A percentile compares a stretch with the other conserved stretches of the same genome.
phyloP scores from a whole-genome alignment of 2,329 filamentous ascomycete genomes.

The Penicillium freii region DNA sequence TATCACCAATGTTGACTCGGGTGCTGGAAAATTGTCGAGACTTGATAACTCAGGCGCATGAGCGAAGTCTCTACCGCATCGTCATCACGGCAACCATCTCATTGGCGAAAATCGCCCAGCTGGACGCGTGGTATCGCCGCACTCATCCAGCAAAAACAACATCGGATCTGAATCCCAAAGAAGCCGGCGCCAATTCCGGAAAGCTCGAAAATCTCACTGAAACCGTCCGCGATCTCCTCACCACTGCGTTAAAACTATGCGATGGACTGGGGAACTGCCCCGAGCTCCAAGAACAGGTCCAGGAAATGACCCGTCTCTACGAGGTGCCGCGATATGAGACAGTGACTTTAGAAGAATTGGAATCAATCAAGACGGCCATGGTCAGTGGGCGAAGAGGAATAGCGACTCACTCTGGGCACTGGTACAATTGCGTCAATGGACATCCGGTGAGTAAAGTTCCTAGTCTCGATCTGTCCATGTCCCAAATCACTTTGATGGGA shows the following conservation, averaged over 20 bases:
- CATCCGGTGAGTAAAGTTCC: conserved; percentile 14
- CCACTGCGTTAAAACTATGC: conserved; percentile 1
- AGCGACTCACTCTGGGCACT: conserved; percentile 15
- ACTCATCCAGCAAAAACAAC: background rate
- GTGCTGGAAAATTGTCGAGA: too few relatives aligned
- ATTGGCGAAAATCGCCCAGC: conserved; percentile 9
- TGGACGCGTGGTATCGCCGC: conserved; percentile 9
- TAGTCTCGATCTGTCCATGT: too few relatives aligned
- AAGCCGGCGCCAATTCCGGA: background rate
- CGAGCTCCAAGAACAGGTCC: conserved; percentile 4
- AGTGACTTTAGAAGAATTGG: conserved; percentile 9
- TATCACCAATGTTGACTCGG: too few relatives aligned
- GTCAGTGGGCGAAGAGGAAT: conserved; percentile 11
- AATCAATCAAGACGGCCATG: conserved; percentile 14
- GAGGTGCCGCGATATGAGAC: conserved; percentile 5
- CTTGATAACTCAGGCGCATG: conserved; percentile 9
- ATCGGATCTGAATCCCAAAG: too few relatives aligned
- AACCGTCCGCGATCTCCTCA: conserved; percentile 1
- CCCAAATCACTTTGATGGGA: too few relatives aligned
- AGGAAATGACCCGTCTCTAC: conserved; percentile 6
- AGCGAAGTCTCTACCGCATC: conserved; percentile 9
- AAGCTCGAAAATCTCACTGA: background rate
- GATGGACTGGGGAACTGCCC: background rate
- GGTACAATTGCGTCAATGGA: conserved; percentile 17
- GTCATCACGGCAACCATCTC: conserved; percentile 10